Evolutionary conservation across 169 alveolate genomes (phyloP).

Genomic region (Fabrea salina): DNA sequence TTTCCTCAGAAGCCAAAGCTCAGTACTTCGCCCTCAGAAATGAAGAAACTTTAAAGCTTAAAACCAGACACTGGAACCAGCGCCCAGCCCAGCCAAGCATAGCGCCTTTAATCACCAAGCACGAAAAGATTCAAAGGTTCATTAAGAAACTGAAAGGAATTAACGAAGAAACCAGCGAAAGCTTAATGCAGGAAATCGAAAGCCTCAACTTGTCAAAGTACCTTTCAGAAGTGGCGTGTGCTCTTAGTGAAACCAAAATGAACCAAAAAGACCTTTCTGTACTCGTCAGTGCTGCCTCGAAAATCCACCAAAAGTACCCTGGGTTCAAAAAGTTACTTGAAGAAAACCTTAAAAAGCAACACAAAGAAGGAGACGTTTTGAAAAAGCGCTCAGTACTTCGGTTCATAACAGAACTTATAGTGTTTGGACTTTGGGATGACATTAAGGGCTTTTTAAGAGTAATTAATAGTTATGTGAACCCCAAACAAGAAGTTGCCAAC

Average conservation of each 20-base stretch:
- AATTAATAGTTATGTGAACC: neutral
- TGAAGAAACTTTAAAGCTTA: neutral
- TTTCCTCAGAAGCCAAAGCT: neutral
- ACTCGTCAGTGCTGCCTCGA: neutral
- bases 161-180: neutral
- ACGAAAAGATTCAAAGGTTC: neutral
- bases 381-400: slow-evolving; percentile 2
- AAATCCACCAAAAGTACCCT: slow-evolving; percentile 1
- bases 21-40: neutral
- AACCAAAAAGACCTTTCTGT: neutral
- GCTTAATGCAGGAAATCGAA: neutral
- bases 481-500: neutral
- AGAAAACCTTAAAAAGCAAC: slow-evolving; percentile 13
- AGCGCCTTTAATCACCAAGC: neutral
- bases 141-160: slow-evolving; percentile 7
- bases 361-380: slow-evolving; percentile 3
- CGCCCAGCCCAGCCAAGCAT: neutral
- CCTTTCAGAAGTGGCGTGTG: slow-evolving; percentile 13
- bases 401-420: slow-evolving; percentile 10
- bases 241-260: slow-evolving; percentile 25
- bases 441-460: slow-evolving; percentile 5
- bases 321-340: neutral
- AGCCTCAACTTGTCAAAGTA: neutral
- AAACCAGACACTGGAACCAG: neutral
- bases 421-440: slow-evolving; percentile 11